Base-by-base conservation (phyloP, 2,329 filamentous ascomycete genomes). In the Orbilia quercus region DNA sequence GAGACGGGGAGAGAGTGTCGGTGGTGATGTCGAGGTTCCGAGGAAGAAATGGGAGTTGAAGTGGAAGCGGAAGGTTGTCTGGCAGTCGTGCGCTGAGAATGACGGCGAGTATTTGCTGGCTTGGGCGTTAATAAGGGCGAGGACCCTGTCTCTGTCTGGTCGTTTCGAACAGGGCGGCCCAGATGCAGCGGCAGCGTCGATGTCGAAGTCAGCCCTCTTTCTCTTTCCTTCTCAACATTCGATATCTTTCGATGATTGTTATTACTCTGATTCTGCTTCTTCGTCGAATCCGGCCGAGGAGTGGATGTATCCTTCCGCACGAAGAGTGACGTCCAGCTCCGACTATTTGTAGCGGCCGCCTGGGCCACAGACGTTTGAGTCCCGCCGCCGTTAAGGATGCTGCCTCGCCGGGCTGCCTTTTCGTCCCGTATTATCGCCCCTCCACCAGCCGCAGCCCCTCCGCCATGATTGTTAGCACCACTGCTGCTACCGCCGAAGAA, bases 271-370 rank as follows among this genome's bases (percentile, higher is more conserved):
- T 38, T n/a, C n/a, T 62, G 34, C 5, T 31, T 5, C 9, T 31
- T 31, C 45, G 47, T 42, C 20, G 38, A 51, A 20, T 58, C 58
- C 20, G 50, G 50, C 1, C 50, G 57, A 36, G 58, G 50, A 42
- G 23, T 50, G 45, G 50, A 54, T 44, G 57, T 71, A 34, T 67
- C 63, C 34, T 53, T 51, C 45, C 42, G 48, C 7, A 63, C 34
- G 22, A 71, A 71, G 36, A 71, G 58, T 64, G 66, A 63, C 58
- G 66, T 71, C 66, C 66, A 71, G 45, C 51, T 63, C 42, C 63
- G 63, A 57, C 63, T 67, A 67, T 67, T 67, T 67, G 63, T 59
- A 59, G 36, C 34, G 7, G 48, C 59, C 20, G 48, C 59, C 20
- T 25, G 20, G 45, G n/a, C 45, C 11, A 16, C 2, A 16, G 44